A percentile compares a stretch with the other conserved stretches of the same genome.
phyloP scores from a whole-genome alignment of 768 basidiomycete species.

The Auriscalpium vulgare region DNA sequence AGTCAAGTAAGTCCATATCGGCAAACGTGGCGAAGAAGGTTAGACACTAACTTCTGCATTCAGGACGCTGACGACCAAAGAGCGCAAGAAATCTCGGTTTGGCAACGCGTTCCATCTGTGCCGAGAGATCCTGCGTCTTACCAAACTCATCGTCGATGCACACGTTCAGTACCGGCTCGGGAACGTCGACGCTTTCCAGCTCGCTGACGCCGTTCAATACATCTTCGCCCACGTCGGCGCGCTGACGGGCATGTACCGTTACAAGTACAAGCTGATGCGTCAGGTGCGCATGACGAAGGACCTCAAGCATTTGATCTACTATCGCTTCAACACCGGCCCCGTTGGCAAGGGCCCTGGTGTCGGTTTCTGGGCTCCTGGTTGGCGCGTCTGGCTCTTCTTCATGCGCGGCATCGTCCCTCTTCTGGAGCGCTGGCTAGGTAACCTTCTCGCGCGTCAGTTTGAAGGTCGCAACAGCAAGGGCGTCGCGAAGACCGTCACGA shows the following conservation, averaged over 20 bases:
- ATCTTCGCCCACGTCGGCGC: slow-evolving; percentile 97
- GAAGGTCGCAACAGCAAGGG: slow-evolving; percentile 97
- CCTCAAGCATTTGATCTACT: slow-evolving; percentile 95
- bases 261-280: slow-evolving; percentile 99
- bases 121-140: slow-evolving; percentile 94
- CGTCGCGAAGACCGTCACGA: slow-evolving; percentile 96
- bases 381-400: slow-evolving; percentile 99
- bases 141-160: slow-evolving; percentile 97
- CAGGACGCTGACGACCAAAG: slow-evolving; percentile 96
- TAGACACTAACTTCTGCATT: slow-evolving; percentile 16
- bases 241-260: slow-evolving; percentile 98
- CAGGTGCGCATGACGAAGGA: slow-evolving; percentile 99
- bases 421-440: slow-evolving; percentile 94
- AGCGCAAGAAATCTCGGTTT: slow-evolving; percentile 99
- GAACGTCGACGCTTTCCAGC: slow-evolving; percentile 98
- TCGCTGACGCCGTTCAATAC: slow-evolving; percentile 97
- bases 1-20: slow-evolving; percentile 45
- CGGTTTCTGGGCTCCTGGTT: slow-evolving; percentile 99
- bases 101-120: slow-evolving; percentile 99
- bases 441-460: slow-evolving; percentile 95
- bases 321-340: slow-evolving; percentile 98
- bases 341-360: slow-evolving; percentile 98
- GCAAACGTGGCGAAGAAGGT: background rate
- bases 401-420: slow-evolving; percentile 98
- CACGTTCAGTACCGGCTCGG: slow-evolving; percentile 98